Evolutionary conservation across 345 rosid species (phyloP).

Genomic region (Ceriops decandra): DNA sequence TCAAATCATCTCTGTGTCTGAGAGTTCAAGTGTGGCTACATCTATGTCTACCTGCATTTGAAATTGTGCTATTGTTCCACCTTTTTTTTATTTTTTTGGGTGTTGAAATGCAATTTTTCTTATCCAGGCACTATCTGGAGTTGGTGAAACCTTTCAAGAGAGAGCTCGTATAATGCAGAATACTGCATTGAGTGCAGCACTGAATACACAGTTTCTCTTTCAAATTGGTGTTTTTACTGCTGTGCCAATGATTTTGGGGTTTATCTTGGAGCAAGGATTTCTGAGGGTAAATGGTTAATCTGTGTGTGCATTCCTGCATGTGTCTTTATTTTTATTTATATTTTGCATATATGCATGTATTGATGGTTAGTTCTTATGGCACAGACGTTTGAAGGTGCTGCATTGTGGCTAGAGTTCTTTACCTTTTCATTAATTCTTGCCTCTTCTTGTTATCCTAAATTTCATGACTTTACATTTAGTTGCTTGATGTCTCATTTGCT

Average conservation of each 20-base stretch:
- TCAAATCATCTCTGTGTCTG: background rate
- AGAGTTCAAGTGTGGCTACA: background rate
- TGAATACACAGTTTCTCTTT: constrained; percentile 91
- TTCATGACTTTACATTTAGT: background rate
- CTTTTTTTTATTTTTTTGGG: background rate
- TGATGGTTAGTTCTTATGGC: background rate
- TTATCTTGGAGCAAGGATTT: constrained; percentile 65
- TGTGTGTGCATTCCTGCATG: no score
- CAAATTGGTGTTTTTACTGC: constrained; percentile 96
- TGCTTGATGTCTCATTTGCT: background rate
- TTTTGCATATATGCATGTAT: no score
- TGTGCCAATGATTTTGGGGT: constrained; percentile 92
- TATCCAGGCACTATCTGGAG: constrained; percentile 87
- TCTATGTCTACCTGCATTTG: background rate
- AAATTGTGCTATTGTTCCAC: background rate
- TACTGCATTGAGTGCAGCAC: constrained; percentile 71
- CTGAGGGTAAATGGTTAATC: constrained; percentile 37
- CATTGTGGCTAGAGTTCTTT: background rate
- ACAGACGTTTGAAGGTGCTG: constrained; percentile 6
- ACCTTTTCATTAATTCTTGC: background rate
- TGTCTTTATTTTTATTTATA: no score
- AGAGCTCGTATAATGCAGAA: constrained; percentile 59
- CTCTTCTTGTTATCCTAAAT: background rate
- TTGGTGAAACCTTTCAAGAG: constrained; percentile 58
- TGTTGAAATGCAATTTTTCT: constrained; percentile 14